phyloP scores from a whole-genome alignment of 768 basidiomycete species.

The Xerocomellus intermedius region DNA sequence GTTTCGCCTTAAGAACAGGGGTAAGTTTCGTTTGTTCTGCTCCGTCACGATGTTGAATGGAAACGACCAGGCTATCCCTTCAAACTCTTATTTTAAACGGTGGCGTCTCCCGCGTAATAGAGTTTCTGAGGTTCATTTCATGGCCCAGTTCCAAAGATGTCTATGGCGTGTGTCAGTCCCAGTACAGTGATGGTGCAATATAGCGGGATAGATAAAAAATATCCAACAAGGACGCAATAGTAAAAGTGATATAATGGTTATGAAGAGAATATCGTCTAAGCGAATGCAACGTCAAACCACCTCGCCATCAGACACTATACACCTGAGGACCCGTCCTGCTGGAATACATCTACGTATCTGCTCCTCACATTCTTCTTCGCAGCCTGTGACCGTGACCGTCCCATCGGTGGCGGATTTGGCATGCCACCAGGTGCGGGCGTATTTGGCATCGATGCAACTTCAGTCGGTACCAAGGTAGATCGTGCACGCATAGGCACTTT shows the following conservation, averaged over 20 bases:
- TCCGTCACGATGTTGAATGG: neutral
- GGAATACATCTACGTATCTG: conserved; percentile 91
- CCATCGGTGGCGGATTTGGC: conserved; percentile 39
- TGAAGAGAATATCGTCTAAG: conserved; percentile 6
- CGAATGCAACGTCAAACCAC: neutral
- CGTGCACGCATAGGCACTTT: conserved; percentile 56
- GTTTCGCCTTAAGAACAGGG: conserved; percentile 89
- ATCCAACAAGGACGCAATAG: conserved; percentile 18
- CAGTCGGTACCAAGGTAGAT: conserved; percentile 61
- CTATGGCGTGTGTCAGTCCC: neutral
- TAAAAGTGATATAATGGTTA: conserved; percentile 22
- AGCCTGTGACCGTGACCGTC: conserved; percentile 50
- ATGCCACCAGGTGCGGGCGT: conserved; percentile 26
- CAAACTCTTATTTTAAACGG: conserved; percentile 63
- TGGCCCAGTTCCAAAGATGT: neutral
- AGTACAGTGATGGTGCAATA: conserved; percentile 9
- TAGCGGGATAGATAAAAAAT: conserved; percentile 22
- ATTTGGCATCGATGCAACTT: conserved; percentile 35
- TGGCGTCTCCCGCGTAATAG: neutral
- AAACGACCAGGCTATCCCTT: conserved; percentile 68
- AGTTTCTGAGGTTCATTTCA: neutral
- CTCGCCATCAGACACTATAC: conserved; percentile 3
- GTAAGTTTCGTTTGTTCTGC: conserved; percentile 37
- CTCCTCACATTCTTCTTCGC: conserved; percentile 76
- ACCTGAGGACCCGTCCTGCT: conserved; percentile 42